A percentile compares a stretch with the other conserved stretches of the same genome.
These are phyloP conservation scores for Hymenoscyphus linearis DNA, from an alignment of 2,329 filamentous ascomycete genomes.

Conservation along the genomic window DNA sequence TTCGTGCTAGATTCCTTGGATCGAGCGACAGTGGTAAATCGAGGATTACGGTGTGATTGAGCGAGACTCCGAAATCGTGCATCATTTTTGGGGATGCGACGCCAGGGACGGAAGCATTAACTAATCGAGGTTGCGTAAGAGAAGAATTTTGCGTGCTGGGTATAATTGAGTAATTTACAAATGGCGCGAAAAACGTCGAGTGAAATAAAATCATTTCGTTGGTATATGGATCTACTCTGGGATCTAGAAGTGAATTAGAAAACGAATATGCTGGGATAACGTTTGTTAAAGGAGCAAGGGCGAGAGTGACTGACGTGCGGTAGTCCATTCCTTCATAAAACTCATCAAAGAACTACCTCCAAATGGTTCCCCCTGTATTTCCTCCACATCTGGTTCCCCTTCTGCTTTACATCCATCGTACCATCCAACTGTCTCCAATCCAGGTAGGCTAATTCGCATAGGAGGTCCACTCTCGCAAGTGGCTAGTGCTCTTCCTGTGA, in stretches of 20 bases:
- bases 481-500: slow-evolving; percentile 51
- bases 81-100: slow-evolving; percentile 64
- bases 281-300: neutral
- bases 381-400: slow-evolving; percentile 36
- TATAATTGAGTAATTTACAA: slow-evolving; percentile 60
- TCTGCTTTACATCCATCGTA: slow-evolving; percentile 56
- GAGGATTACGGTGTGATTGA: slow-evolving; percentile 58
- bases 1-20: slow-evolving; percentile 53
- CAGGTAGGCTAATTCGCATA: slow-evolving; percentile 58
- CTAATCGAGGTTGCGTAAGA: slow-evolving; percentile 24
- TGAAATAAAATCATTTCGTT: slow-evolving; percentile 65
- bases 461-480: slow-evolving; percentile 69
- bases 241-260: slow-evolving; percentile 35
- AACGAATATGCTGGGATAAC: neutral
- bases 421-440: slow-evolving; percentile 65
- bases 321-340: slow-evolving; percentile 68
- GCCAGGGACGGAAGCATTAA: slow-evolving; percentile 55
- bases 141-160: slow-evolving; percentile 34
- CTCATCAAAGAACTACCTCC: slow-evolving; percentile 50
- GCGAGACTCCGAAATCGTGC: slow-evolving; percentile 69
- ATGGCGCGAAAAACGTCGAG: slow-evolving; percentile 59
- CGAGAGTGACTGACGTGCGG: slow-evolving; percentile 38
- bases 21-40: slow-evolving; percentile 63
- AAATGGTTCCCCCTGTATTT: slow-evolving; percentile 45
- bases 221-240: slow-evolving; percentile 58